These are phyloP conservation scores for Ottelia alismoides DNA, from an alignment of 106 monocot species.

Conservation along the genomic window DNA sequence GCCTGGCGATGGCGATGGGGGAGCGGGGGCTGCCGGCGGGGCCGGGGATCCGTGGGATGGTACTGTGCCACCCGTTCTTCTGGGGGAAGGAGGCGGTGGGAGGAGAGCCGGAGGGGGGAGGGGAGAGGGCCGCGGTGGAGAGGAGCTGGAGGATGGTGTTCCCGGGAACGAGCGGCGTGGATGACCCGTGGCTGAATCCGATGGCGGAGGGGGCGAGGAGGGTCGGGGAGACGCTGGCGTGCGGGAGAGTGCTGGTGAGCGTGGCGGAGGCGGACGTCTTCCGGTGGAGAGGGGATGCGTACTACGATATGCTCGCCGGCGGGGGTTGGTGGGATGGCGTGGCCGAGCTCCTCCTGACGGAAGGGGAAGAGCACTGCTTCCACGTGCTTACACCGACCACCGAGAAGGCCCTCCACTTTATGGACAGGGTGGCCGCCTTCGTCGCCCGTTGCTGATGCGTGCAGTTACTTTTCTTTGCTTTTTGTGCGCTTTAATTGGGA, in stretches of 20 bases:
- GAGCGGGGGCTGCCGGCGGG: constrained; percentile 6
- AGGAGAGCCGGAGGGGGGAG: constrained; percentile 14
- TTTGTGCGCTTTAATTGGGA: no score
- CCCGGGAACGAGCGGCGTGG: constrained; percentile 1
- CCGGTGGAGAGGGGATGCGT: constrained; percentile 4
- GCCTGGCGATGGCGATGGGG: constrained; percentile 6
- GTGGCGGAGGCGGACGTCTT: constrained; percentile 17
- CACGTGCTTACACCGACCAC: constrained; percentile 9
- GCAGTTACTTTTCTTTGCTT: no score
- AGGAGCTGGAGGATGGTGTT: constrained; percentile 21
- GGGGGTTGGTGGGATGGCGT: constrained; percentile 8
- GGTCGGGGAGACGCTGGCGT: constrained; percentile 3
- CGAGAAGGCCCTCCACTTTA: constrained; percentile 4
- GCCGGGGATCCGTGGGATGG: constrained; percentile 20
- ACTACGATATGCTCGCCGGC: constrained; percentile 10
- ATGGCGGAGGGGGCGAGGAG: constrained; percentile 13
- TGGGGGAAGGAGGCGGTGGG: constrained; percentile 33
- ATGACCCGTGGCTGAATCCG: constrained; percentile 24
- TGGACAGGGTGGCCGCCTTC: no score
- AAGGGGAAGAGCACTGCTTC: constrained; percentile 18
- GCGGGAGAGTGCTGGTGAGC: constrained; percentile 15
- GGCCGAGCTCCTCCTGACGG: constrained; percentile 12
- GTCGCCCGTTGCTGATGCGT: no score
- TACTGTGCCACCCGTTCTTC: constrained; percentile 39
- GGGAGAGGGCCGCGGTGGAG: constrained; percentile 10